Evolutionary conservation across 306 rosid genomes (phyloP).

Genomic region (Spatholobus suberectus): DNA sequence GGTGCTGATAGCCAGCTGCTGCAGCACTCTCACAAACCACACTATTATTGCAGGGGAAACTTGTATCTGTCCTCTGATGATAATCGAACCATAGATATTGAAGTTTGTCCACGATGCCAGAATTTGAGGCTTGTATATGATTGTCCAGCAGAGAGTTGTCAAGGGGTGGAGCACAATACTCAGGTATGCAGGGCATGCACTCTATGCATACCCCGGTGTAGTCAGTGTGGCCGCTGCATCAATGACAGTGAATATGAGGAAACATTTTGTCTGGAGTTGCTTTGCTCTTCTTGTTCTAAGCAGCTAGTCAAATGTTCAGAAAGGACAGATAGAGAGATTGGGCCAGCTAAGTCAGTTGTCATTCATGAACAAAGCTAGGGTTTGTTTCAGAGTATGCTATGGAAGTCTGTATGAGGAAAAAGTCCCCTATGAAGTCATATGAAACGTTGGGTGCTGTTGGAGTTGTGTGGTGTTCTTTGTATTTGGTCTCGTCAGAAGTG

Average conservation of each 20-base stretch:
- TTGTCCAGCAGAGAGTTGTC: conserved; percentile 82
- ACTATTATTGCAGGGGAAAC: conserved; percentile 66
- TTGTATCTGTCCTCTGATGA: conserved; percentile 75
- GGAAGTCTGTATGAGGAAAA: conserved; percentile 29
- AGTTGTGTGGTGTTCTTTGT: conserved; percentile 25
- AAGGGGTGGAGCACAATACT: conserved; percentile 50
- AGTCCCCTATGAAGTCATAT: conserved; percentile 12
- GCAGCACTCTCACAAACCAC: conserved; percentile 66
- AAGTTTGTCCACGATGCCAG: conserved; percentile 83
- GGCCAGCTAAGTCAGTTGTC: conserved; percentile 37
- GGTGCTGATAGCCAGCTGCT: conserved; percentile 57
- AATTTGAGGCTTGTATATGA: conserved; percentile 86
- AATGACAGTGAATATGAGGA: conserved; percentile 84
- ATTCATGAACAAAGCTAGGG: conserved; percentile 44
- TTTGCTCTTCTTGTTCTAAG: conserved; percentile 71
- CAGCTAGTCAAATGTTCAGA: conserved; percentile 50
- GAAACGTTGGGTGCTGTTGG: conserved; percentile 45
- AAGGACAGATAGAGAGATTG: conserved; percentile 43
- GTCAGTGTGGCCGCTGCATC: conserved; percentile 83
- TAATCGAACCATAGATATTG: conserved; percentile 74
- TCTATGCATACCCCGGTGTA: conserved; percentile 80
- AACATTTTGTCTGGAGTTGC: conserved; percentile 81
- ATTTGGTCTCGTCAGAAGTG: conserved; percentile 36
- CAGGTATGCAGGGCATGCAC: conserved; percentile 83
- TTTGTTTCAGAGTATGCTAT: conserved; percentile 32